These are phyloP conservation scores for Bidens hawaiensis DNA, from an alignment of 140 eudicot species.

Conservation along the genomic window DNA sequence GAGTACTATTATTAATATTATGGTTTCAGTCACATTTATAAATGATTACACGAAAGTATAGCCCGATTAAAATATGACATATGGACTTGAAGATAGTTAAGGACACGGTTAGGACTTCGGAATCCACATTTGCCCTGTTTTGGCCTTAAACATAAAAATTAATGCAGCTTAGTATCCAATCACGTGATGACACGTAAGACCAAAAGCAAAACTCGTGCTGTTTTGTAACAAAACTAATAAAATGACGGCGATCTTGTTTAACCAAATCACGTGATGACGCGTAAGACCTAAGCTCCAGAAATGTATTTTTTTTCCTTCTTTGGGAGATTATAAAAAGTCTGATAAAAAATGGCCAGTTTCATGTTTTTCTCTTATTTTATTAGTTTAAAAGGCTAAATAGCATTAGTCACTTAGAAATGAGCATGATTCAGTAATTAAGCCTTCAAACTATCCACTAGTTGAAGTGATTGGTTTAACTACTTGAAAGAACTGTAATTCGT, in stretches of 20 bases:
- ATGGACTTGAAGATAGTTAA: not conserved
- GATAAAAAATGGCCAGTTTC: not conserved
- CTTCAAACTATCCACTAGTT: not conserved
- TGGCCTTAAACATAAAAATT: not conserved
- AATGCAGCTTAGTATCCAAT: too few species aligned
- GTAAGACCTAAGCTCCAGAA: not conserved
- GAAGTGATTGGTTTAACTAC: not conserved
- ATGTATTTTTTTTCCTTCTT: not conserved
- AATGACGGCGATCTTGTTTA: too few species aligned
- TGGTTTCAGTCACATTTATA: too few species aligned
- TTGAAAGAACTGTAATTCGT: not conserved
- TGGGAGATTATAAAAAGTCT: too few species aligned
- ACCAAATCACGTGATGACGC: too few species aligned
- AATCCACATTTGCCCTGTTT: not conserved
- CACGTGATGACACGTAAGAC: too few species aligned
- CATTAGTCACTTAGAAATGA: not conserved
- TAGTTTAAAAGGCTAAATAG: not conserved
- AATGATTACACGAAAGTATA: not conserved
- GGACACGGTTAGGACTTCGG: not conserved
- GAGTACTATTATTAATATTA: not conserved
- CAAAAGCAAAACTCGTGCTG: too few species aligned
- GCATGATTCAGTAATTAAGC: not conserved
- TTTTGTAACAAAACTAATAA: too few species aligned
- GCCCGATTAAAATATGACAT: not conserved
- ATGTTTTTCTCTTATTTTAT: not conserved